These are phyloP conservation scores for Brettanomyces nanus DNA, from an alignment of 805 yeast genomes.

Conservation along the genomic window DNA sequence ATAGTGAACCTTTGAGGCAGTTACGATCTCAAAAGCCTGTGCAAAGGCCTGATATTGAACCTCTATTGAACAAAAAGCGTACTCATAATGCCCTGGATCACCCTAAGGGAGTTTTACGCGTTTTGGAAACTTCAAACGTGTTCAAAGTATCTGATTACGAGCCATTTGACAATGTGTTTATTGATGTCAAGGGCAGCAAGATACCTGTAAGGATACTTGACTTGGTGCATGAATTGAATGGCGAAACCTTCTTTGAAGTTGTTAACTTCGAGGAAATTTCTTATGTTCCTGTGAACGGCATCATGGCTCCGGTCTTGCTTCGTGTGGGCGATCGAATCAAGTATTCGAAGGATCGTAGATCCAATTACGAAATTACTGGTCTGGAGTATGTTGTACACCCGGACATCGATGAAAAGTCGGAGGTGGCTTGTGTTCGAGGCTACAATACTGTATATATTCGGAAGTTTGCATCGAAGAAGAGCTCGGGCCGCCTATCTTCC, in stretches of 20 bases:
- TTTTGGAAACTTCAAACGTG: neutral
- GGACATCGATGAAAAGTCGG: neutral
- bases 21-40: neutral
- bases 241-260: constrained; percentile 2
- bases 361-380: constrained; percentile 11
- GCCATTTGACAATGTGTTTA: neutral
- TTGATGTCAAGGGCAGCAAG: neutral
- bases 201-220: neutral
- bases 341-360: constrained; percentile 4
- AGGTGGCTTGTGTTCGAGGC: constrained; percentile 9
- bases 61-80: neutral
- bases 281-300: constrained; percentile 4
- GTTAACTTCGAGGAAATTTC: constrained; percentile 2
- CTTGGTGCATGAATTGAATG: neutral
- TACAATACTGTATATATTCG: constrained; percentile 6
- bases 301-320: constrained; percentile 14
- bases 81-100: neutral
- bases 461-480: neutral
- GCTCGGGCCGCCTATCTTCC: neutral
- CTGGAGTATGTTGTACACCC: constrained; percentile 4
- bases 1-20: neutral
- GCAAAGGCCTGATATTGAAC: no score
- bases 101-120: neutral
- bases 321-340: constrained; percentile 12
- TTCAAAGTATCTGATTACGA: constrained; percentile 4